Base-by-base conservation (phyloP, 805 yeast genomes). In the Zygotorulaspora florentina region DNA sequence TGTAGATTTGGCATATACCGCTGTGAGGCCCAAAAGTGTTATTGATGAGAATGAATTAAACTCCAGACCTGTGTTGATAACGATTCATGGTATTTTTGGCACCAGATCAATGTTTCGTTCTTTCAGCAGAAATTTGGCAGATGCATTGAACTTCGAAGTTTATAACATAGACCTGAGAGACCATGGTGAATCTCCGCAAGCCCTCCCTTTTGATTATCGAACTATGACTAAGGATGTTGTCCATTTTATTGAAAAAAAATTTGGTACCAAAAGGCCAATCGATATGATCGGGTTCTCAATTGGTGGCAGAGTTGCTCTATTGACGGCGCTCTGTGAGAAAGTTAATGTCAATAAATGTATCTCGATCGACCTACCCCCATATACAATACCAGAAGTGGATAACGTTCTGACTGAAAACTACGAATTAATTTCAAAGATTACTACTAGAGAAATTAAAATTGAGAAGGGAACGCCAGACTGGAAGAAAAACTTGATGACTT, bases 241-340 rank as follows among this genome's bases (percentile, higher is more conserved):
- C 3, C 52, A 57, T 33, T 70, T 70, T 41, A 50, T 76, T 2
- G 51, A 65, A 27, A 52, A 53, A 10, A 49, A 56, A 12, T 45
- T 59, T 35, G 58, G 59, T 10, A n/a, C 17, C 2, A 39, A 55
- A 8, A 51, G 58, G 42, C 65, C 66, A 11, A 62, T 70, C 3
- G 58, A 68, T 31, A 42, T 74, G 3, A 46, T 73, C 10, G 85
- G 85, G 0, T 82, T 76, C 55, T 78, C 82, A 15, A 73, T 80
- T 77, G 86, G 86, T 1, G 84, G 81, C 3, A 79, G 78, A 54
- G 71, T 75, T 1, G 77, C 77, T 0, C 71, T 80, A 74, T 45
- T 72, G 39, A 68, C 70, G 1, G 62, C 76, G 0, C 56, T 80
- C 28, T 45, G 52, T 16, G 43, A 51, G 2, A 31, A 45, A 11